Base-by-base conservation (phyloP, 2,329 filamentous ascomycete genomes). In the Colletotrichum sp. region DNA sequence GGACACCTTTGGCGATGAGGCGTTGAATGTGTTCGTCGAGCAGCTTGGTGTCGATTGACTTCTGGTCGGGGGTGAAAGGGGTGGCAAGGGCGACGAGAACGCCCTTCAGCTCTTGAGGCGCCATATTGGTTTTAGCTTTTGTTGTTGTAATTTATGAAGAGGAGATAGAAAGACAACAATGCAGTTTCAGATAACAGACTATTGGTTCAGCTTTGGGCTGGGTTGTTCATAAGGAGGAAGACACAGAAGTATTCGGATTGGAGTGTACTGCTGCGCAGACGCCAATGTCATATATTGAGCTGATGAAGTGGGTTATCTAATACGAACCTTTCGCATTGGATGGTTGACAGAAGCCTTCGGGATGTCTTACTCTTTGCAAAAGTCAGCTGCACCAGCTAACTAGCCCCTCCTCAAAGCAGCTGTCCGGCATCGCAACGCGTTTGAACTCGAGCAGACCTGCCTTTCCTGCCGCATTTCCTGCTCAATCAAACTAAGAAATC, bases 61-160 rank as follows among this genome's bases (percentile, higher is more conserved):
- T 81, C 15, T 83, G 81, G 77, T 88, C 86, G 7, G 84, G 83
- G 2, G 84, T 87, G 80, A 86, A 89, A 4, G 87, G 87, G 21
- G 88, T 89, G 79, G 87, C 85, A 13, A 89, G 82, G 69, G 88
- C 88, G 52, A 89, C 88, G 77, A 89, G 83, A 74, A 89, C 88
- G 77, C 88, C 88, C 55, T 79, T 80, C 63, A 84, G 80, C 68
- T 80, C 81, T 71, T 79, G 67, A 2, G 65, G 36, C 10, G 26
- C 36, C 66, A 74, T 72, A 1, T 15, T 36, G 32, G 5, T n/a
- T 52, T 7, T 0, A 12, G 5, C 10, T 52, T 21, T 49, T 1
- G n/a, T 21, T 28, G 26, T 28, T 28, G 2, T 28, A 28, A 28
- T 28, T 28, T 59, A 13, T 59, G 62, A 1, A 21, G 1, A 34